Base-by-base conservation (phyloP, 768 basidiomycete genomes). In the Lactarius hengduanensis region DNA sequence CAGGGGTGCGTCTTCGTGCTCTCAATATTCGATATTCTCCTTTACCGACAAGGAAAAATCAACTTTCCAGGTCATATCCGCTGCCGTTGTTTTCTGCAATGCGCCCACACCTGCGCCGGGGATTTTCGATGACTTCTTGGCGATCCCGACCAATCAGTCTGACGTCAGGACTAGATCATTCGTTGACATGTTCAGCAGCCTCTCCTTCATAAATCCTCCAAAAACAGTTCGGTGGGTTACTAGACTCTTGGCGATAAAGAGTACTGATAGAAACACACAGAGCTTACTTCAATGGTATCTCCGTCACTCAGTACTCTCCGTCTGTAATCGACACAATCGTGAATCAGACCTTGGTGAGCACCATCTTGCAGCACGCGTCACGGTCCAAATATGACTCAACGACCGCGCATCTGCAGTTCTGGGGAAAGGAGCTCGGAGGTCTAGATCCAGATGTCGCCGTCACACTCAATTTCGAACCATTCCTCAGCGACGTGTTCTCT, bases 91-190 rank as follows among this genome's bases (percentile, higher is more conserved):
- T 7, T 47, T 47, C 45, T 57, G 8, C 8, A 20, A 43, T 16
- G 41, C 41, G 1, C 41, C 41, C 1, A 43, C 41, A 7, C 41
- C 41, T n/a, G 1, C 16, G 2, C 30, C 2, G 0, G 70, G 70
- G 5, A 54, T 67, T 30, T 72, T 72, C 50, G 63, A 71, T 18
- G 65, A 68, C 13, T 63, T 72, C 20, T 34, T 71, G 20, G 68
- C 58, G 41, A 59, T 71, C 7, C 65, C 67, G 0, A 16, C 50
- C 4, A 40, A 57, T 18, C 20, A 50, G 28, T 40, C 20, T 0
- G 63, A 62, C 8, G 54, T 67, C 22, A n/a, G n/a, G n/a, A n/a
- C n/a, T n/a, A n/a, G n/a, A n/a, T n/a, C n/a, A n/a, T n/a, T n/a
- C n/a, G n/a, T n/a, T n/a, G n/a, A n/a, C n/a, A n/a, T n/a, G n/a